These are phyloP conservation scores for Eucalyptus albens DNA, from an alignment of 345 rosid genomes.

Conservation along the genomic window DNA sequence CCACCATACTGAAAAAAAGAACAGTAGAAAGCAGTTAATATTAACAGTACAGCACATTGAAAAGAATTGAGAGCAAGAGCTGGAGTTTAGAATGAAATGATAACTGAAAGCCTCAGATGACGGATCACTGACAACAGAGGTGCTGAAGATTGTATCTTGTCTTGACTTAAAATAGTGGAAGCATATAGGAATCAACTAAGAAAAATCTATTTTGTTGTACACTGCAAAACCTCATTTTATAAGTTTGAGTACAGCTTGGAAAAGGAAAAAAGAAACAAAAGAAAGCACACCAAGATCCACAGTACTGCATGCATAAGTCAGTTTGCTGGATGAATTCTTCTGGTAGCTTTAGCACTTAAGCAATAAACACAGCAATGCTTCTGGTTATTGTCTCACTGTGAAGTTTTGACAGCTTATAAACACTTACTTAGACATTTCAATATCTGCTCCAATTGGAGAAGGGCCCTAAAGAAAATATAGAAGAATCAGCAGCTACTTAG, in stretches of 20 bases:
- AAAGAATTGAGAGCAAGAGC: background rate
- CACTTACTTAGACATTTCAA: background rate
- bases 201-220: background rate
- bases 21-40: background rate
- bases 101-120: background rate
- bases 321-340: background rate
- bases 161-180: background rate
- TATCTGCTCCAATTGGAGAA: background rate
- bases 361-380: background rate
- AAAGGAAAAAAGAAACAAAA: background rate
- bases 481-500: background rate
- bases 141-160: background rate
- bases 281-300: background rate
- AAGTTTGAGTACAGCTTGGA: background rate
- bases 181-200: background rate
- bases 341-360: background rate
- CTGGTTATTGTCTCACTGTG: background rate
- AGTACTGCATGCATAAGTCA: background rate
- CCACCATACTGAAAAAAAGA: constrained; percentile 43
- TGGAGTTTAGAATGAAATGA: background rate
- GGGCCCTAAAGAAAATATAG: background rate
- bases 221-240: background rate
- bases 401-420: background rate
- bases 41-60: background rate
- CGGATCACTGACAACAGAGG: background rate